Evolutionary conservation across 2,329 filamentous ascomycete species (phyloP), one percentile per base, ranked within the genome.

Genomic region (Leptographium lundbergii): DNA sequence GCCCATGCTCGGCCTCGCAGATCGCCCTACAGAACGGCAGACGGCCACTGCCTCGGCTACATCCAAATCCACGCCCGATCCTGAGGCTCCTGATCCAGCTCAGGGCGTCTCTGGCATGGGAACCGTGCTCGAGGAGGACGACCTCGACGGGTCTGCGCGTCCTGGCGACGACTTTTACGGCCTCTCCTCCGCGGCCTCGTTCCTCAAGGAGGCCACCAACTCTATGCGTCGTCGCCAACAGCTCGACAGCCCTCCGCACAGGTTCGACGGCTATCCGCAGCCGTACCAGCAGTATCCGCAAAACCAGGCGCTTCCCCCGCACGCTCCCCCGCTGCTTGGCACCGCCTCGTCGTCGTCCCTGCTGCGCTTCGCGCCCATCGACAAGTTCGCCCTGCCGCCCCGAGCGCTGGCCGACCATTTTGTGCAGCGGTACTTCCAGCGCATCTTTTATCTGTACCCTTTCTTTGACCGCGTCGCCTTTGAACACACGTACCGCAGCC

Each of bases 381-480:
- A 59, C 48, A 57, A 50, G 6, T 61, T 61, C 19, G 34, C 57
- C 2, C 27, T 76, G 0, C 75, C 74, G 0, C 72, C 75, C 1
- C 70, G 74, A 1, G 60, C 66, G 2, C 59, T 76, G 7, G 72
- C 73, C 42, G 74, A 77, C 61, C 69, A 74, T 45, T 66, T 77
- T 1, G 48, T 77, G 3, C 61, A 69, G 5, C 67, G 68, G 19
- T 77, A 72, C 57, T 75, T 70, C 61, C 64, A 72, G 17, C 63
- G 68, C 10, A 66, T 77, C 1, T 72, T 72, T 60, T 74, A 70
- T 62, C 65, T 77, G 11, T 76, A 75, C 57, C 75, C 75, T 0
- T 72, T 75, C 59, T 72, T 77, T 57, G 70, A 77, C 63, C 67
- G 70, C 4, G 67, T 68, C 0, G 69, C 69, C n/a, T 77, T 78